Percentiles rank a stretch among this genome's conserved stretches.
Evolutionary conservation across 345 rosid genomes (phyloP).

Genomic region (Hibiscus syriacus): DNA sequence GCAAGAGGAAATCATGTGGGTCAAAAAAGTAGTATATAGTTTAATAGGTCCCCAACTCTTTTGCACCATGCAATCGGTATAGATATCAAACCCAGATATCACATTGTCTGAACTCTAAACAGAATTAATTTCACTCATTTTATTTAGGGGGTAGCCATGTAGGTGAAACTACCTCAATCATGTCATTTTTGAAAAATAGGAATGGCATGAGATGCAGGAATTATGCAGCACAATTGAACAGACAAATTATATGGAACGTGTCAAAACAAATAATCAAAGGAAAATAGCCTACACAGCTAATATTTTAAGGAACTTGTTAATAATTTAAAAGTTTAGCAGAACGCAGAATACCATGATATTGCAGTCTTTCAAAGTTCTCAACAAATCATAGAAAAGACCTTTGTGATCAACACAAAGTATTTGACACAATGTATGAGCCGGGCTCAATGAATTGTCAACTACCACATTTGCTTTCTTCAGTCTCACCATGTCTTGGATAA

Average conservation of each 20-base stretch:
- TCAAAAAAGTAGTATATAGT: no score
- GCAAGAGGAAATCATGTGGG: no score
- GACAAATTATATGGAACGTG: neutral
- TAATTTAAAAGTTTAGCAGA: neutral
- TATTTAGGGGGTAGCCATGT: no score
- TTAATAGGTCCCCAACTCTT: no score
- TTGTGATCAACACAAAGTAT: constrained; percentile 64
- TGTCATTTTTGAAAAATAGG: neutral
- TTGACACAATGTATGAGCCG: constrained; percentile 69
- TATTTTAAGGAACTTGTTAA: neutral
- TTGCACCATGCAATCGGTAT: no score
- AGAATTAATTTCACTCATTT: no score
- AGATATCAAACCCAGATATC: no score
- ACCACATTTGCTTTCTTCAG: constrained; percentile 45
- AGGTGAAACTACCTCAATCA: neutral
- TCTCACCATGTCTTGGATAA: constrained; percentile 50
- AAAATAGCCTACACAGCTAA: no score
- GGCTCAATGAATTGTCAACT: constrained; percentile 70
- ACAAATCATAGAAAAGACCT: constrained; percentile 69
- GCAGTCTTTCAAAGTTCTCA: constrained; percentile 80
- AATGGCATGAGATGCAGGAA: neutral
- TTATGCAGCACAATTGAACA: neutral
- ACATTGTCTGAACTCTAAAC: no score
- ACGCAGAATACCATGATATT: constrained; percentile 48
- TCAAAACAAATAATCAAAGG: no score